Base-by-base conservation (phyloP, 1,284 basidiomycete species). In the Ceratobasidium sp. region DNA sequence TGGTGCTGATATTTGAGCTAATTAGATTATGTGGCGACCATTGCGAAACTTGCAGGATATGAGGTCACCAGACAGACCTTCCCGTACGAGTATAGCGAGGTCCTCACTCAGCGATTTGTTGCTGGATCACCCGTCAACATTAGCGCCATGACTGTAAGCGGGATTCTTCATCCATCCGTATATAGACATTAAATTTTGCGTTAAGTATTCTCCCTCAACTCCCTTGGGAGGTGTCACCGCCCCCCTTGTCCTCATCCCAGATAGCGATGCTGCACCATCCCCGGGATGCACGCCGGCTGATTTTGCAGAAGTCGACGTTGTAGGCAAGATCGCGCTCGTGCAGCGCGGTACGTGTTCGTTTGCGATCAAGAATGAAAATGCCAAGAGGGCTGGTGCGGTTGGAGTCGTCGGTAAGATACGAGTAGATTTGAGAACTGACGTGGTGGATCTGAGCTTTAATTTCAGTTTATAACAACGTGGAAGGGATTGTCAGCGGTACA, bases 31-130 rank as follows among this genome's bases (percentile, higher is more conserved):
- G 62, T 65, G 49, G 62, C 62, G 17, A 54, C 49, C 25, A 53
- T 65, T 54, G 62, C 62, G 22, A 54, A 65, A 27, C 22, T 65
- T 34, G 62, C 62, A 6, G 62, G 62, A 12, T 65, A 65, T n/a
- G 35, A 65, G 1, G 62, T 65, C 38, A 52, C 32, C 52, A 47
- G 62, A 43, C 62, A 65, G 38, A 65, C 62, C 4, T 65, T 65
- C 38, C 50, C 50, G n/a, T 25, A 65, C 34, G 38, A 40, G 8
- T 65, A 52, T 32, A 40, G 49, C 17, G 45, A 65, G n/a, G 50
- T 53, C 20, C 49, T 65, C 27, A 54, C 6, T 31, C 62, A 65
- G 62, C n/a, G 50, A 8, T 32, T 65, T 27, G 57, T 49, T 8
- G 62, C 35, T 32, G 50, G 50, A 10, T 38, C 62, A 17, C 62